Evolutionary conservation across 805 yeast genomes (phyloP).

Genomic region (Metschnikowia vanudenii): DNA sequence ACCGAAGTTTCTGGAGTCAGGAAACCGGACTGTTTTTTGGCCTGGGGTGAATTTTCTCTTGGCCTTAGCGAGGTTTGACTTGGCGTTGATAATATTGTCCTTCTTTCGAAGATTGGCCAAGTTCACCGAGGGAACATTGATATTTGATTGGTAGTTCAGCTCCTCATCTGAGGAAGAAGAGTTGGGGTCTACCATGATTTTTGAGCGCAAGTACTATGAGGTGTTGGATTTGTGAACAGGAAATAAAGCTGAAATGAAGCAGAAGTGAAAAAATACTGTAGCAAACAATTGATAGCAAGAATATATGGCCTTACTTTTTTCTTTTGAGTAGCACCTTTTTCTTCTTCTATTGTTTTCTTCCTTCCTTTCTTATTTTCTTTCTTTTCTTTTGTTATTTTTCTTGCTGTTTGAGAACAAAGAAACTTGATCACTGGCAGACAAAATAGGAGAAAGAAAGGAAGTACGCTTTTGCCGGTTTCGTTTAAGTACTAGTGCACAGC

Average conservation of each 20-base stretch:
- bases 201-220: not conserved
- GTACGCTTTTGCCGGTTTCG: not conserved
- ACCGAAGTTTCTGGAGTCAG: constrained; percentile 26
- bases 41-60: constrained; percentile 23
- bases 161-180: constrained; percentile 34
- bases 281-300: no score
- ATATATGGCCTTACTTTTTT: no score
- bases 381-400: no score
- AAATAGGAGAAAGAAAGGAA: not conserved
- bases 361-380: no score
- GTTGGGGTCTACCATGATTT: constrained; percentile 4
- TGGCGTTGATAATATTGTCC: constrained; percentile 14
- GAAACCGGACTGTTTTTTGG: constrained; percentile 29
- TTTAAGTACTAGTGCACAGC: not conserved
- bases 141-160: constrained; percentile 23
- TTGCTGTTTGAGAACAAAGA: no score
- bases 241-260: not conserved
- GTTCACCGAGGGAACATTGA: constrained; percentile 33
- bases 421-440: not conserved
- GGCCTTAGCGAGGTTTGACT: constrained; percentile 20
- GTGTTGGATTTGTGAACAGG: not conserved
- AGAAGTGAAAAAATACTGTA: not conserved
- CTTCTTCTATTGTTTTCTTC: no score
- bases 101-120: constrained; percentile 26
- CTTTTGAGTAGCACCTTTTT: no score